A percentile compares a stretch with the other conserved stretches of the same genome.
phyloP scores from a whole-genome alignment of 2,329 filamentous ascomycete genomes.

The Raffaelea deltoideospora region DNA sequence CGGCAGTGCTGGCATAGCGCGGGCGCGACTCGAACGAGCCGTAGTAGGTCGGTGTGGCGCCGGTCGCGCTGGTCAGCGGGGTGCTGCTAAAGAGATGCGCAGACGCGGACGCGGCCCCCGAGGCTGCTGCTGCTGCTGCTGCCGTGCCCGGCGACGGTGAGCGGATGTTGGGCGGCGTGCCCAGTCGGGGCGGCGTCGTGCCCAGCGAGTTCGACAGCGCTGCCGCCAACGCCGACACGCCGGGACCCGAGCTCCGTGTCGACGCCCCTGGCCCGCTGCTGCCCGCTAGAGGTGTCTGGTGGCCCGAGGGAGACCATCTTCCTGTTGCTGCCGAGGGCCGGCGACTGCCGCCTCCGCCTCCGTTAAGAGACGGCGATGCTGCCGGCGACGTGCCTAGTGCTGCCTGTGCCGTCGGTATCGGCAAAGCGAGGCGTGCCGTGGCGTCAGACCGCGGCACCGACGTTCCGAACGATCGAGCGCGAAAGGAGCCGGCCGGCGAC shows the following conservation, averaged over 20 bases:
- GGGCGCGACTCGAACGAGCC: constrained; percentile 69
- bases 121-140: no score
- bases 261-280: no score
- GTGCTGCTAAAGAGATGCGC: constrained; percentile 1
- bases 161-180: constrained; percentile 46
- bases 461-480: constrained; percentile 29
- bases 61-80: constrained; percentile 19
- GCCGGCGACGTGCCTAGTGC: constrained; percentile 15
- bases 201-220: constrained; percentile 66
- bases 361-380: constrained; percentile 2
- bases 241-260: constrained; percentile 59
- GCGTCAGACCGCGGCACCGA: constrained; percentile 42
- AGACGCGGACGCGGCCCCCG: constrained; percentile 25
- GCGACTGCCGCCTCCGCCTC: no score
- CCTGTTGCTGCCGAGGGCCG: neutral
- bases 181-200: constrained; percentile 53
- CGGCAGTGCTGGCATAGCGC: constrained; percentile 31
- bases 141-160: no score
- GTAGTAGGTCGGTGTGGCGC: constrained; percentile 55
- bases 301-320: constrained; percentile 31
- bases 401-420: constrained; percentile 21
- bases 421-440: constrained; percentile 46
- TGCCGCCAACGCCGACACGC: constrained; percentile 74
- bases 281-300: constrained; percentile 49
- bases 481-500: constrained; percentile 31